These are phyloP conservation scores for Rhizopus stolonifer DNA, from an alignment of 371 early-diverging fungal genomes.

Conservation along the genomic window DNA sequence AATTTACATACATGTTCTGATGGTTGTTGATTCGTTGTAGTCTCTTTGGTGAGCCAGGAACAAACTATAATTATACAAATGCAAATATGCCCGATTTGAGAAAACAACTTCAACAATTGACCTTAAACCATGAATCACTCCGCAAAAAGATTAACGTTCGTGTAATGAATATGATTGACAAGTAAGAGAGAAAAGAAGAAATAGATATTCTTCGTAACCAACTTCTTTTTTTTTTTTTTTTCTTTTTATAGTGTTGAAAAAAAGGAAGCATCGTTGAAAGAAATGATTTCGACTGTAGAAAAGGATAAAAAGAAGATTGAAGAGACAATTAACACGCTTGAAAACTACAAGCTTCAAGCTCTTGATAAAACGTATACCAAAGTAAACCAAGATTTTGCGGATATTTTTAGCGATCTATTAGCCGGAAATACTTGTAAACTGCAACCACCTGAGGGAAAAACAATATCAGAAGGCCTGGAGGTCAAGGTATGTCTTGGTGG, in stretches of 20 bases:
- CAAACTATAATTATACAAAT: constrained; percentile 79
- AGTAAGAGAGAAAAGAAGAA: constrained; percentile 54
- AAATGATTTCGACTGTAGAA: constrained; percentile 86
- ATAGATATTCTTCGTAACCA: too few relatives aligned
- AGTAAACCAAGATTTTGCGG: constrained; percentile 94
- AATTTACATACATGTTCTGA: background rate
- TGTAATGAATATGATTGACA: constrained; percentile 95
- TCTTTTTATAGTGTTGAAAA: constrained; percentile 72
- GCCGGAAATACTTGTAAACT: constrained; percentile 91
- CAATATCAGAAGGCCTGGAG: constrained; percentile 88
- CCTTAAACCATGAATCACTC: constrained; percentile 73
- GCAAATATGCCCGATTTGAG: constrained; percentile 69
- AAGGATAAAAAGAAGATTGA: constrained; percentile 95
- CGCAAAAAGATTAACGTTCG: constrained; percentile 88
- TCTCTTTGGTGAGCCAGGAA: constrained; percentile 76
- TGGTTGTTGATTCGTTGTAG: too few relatives aligned
- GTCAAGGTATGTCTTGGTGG: constrained; percentile 96
- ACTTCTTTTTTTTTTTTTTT: too few relatives aligned
- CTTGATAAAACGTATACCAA: constrained; percentile 87
- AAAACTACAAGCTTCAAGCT: constrained; percentile 88
- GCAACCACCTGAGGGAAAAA: constrained; percentile 79
- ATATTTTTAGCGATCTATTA: constrained; percentile 91
- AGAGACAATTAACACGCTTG: constrained; percentile 86
- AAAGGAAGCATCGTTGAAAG: constrained; percentile 79
- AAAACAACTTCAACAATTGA: constrained; percentile 71